Base-by-base conservation (phyloP, 306 rosid species). In the Castanospermum australe region DNA sequence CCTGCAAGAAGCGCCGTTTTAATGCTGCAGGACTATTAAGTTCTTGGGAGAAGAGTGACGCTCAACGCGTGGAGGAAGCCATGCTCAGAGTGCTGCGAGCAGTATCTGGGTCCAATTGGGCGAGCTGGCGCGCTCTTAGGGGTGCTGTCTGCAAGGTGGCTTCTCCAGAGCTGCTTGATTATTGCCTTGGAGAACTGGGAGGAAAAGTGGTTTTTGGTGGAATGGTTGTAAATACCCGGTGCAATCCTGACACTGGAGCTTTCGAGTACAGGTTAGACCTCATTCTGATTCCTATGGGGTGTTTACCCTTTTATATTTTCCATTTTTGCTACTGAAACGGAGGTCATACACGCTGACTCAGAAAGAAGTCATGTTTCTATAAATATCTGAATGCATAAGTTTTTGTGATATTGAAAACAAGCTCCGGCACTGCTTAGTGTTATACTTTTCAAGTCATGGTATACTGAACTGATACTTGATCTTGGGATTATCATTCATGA, bases 51-150 rank as follows among this genome's bases (percentile, higher is more conserved):
- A 87, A 75, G 78, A 81, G 73, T 41, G 97, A 95, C 22, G 63
- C 91, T 63, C 87, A 88, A 61, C 88, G 90, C 0, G 97, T 91
- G 72, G 90, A 88, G 77, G 90, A 83, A 66, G 92, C 99, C 76
- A 91, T 95, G 94, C 56, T 93, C 56, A 90, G 90, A 82, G 99
- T 95, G 21, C 86, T 95, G 77, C 94, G 93, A 54, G 98, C 97
- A n/a, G 97, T 91, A 78, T 91, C 98, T 4, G 94, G 97, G 38
- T 82, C 90, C 55, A 91, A 86, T 80, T 93, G 99, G 99, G 99
- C 90, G 35, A 90, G 83, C 65, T 63, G 84, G 69, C 98, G 94
- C 30, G 74, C 94, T 71, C 97, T 95, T 25, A 89, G 90, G 79
- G 93, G 97, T 70, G 99, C 96, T 36, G 92, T 92, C 76, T 91